Conservation (phyloP, 768 basidiomycete species). For the Leccinum ochraceum region DNA sequence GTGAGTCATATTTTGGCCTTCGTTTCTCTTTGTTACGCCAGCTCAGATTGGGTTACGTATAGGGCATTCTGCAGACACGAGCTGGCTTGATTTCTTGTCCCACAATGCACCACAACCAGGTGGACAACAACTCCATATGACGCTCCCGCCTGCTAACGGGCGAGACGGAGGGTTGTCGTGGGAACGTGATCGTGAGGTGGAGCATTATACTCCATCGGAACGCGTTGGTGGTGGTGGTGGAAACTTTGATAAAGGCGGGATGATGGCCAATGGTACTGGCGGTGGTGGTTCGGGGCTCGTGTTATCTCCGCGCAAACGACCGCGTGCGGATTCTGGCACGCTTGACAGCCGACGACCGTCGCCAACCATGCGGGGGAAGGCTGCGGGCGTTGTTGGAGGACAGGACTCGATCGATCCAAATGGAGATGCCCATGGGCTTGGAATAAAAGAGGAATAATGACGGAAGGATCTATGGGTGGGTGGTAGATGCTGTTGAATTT, state of each 20-base stretch:
- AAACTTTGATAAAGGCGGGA: conserved; percentile 2
- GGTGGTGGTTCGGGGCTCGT: conserved; percentile 15
- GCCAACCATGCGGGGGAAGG: conserved; percentile 18
- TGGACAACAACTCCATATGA: conserved; percentile 31
- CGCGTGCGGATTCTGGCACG: conserved; percentile 22
- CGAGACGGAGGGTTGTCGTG: conserved; percentile 30
- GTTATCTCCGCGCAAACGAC: conserved; percentile 32
- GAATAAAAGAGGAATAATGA: conserved; percentile 32
- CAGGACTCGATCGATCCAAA: conserved; percentile 20
- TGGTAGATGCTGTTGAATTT: background rate
- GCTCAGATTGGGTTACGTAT: background rate
- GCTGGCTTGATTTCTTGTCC: conserved; percentile 36
- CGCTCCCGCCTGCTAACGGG: conserved; percentile 28
- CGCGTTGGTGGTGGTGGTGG: conserved; percentile 20
- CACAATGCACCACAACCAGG: conserved; percentile 27
- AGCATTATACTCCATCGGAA: conserved; percentile 33
- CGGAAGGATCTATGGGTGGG: background rate
- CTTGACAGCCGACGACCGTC: conserved; percentile 25
- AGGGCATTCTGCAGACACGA: conserved; percentile 34
- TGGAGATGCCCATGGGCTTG: conserved; percentile 17
- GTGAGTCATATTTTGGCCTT: conserved; percentile 7
- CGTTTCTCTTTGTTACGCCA: background rate
- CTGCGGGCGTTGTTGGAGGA: conserved; percentile 3
- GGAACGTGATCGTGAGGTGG: conserved; percentile 33
- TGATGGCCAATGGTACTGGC: background rate